Percentiles rank a stretch among this genome's conserved stretches.
Conservation (phyloP, 257 asterid species). For the Jaltomata sinuosa region DNA sequence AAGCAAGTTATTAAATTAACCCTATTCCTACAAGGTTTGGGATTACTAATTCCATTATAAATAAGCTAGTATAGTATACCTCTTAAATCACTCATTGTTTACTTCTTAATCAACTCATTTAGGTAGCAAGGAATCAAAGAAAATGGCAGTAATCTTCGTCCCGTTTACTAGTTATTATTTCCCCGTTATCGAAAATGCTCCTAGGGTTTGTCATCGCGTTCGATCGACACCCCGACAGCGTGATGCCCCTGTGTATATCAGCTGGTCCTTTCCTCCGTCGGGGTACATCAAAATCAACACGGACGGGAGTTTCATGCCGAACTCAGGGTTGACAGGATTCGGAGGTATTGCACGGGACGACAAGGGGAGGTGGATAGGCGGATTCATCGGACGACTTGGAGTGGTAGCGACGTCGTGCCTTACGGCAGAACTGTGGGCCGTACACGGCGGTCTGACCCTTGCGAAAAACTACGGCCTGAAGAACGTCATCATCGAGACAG, state of each 20-base stretch:
- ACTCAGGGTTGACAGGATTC: background rate
- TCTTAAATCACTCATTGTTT: no score
- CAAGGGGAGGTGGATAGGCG: background rate
- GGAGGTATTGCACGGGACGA: background rate
- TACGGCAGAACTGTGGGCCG: background rate
- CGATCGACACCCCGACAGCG: background rate
- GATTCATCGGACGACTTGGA: background rate
- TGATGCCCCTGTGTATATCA: background rate
- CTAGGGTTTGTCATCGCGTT: no score
- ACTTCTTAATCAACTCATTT: no score
- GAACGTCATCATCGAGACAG: background rate
- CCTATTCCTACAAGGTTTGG: no score
- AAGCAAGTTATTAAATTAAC: no score
- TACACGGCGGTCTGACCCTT: background rate
- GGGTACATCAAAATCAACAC: background rate
- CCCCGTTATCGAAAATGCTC: no score
- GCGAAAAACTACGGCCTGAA: background rate
- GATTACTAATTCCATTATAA: no score
- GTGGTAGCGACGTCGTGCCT: background rate
- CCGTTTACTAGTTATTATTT: no score
- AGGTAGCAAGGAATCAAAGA: no score
- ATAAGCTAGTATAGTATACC: no score
- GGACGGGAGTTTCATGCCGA: background rate
- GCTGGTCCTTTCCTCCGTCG: background rate
- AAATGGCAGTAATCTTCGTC: no score